Percentiles rank a stretch among this genome's conserved stretches.
Conservation (phyloP, 228 moss, liverwort and hornwort genomes). For the Sphagnum magellanicum region DNA sequence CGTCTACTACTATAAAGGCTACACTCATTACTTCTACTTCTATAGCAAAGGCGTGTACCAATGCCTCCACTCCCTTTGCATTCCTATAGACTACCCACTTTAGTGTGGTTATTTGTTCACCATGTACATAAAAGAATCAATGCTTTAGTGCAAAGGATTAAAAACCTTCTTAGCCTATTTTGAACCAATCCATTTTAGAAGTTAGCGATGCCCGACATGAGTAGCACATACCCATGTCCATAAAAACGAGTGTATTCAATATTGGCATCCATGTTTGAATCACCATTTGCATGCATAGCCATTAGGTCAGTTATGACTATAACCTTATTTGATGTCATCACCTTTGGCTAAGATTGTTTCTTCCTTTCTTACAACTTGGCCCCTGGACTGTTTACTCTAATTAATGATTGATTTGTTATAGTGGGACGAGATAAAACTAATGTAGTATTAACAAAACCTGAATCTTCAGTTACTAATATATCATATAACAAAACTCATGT, state of each 20-base stretch:
- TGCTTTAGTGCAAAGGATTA: too few relatives aligned
- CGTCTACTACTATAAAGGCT: constrained; percentile 51
- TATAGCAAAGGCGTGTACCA: constrained; percentile 55
- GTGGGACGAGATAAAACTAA: constrained; percentile 42
- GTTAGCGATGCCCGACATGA: too few relatives aligned
- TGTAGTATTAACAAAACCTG: constrained; percentile 60
- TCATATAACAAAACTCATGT: constrained; percentile 79
- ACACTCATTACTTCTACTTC: constrained; percentile 60
- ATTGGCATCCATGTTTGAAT: constrained; percentile 84
- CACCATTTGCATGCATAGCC: constrained; percentile 69
- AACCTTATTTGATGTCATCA: constrained; percentile 34
- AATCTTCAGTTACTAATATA: constrained; percentile 68
- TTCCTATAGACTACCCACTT: constrained; percentile 20
- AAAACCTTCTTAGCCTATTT: too few relatives aligned
- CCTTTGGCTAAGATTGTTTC: constrained; percentile 26
- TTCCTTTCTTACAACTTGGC: not conserved
- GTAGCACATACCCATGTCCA: constrained; percentile 56
- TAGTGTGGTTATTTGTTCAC: too few relatives aligned
- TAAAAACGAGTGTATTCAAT: constrained; percentile 63
- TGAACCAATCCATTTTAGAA: too few relatives aligned
- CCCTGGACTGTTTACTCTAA: constrained; percentile 13
- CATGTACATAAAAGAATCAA: too few relatives aligned
- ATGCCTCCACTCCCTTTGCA: constrained; percentile 54
- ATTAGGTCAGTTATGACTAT: constrained; percentile 77
- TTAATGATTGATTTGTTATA: constrained; percentile 18